Base-by-base conservation (phyloP, 495 filamentous ascomycete genomes). In the Thermothielavioides terrestris region DNA sequence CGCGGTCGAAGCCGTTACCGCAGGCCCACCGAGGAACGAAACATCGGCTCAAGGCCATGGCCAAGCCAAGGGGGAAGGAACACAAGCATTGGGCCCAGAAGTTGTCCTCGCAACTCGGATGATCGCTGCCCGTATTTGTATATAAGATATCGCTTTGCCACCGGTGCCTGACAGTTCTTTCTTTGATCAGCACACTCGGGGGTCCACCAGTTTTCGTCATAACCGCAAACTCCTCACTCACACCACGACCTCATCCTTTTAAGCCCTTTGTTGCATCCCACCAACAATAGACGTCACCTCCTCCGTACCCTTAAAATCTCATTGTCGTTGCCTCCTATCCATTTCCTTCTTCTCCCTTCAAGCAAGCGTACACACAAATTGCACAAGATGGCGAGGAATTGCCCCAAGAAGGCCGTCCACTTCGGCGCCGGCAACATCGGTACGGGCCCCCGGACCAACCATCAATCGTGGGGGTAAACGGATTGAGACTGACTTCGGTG, bases 371-470 rank as follows among this genome's bases (percentile, higher is more conserved):
- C n/a, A n/a, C 15, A 42, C 45, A 45, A 8, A 36, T 39, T 18
- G 20, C 42, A 10, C 39, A 60, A 38, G 34, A 45, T 46, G 43
- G 17, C 45, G 25, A 47, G 51, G 49, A 55, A 50, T 34, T 40
- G 39, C 18, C 45, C 60, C 42, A 88, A 86, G 69, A 94, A 88
- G 65, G 88, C 88, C 45, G 79, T 95, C 58, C 89, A 95, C 69
- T 95, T 95, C 58, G 89, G 89, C 50, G 89, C 89, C 62, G 89
- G 89, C 60, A 95, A 95, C 76, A 95, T 95, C 67, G 82, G 74
- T 63, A 57, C 22, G 62, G 39, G 17, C 17, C 21, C 15, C 12
- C 18, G 26, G 4, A 17, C 9, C 18, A 25, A 20, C 5, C 47
- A 14, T 17, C 18, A 4, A 22, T 22, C n/a, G 3, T 31, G 14